Evolutionary conservation across 192 early-diverging fungal genomes (phyloP), one percentile per base, ranked within the genome.

Genomic region (Coemansia sp.): DNA sequence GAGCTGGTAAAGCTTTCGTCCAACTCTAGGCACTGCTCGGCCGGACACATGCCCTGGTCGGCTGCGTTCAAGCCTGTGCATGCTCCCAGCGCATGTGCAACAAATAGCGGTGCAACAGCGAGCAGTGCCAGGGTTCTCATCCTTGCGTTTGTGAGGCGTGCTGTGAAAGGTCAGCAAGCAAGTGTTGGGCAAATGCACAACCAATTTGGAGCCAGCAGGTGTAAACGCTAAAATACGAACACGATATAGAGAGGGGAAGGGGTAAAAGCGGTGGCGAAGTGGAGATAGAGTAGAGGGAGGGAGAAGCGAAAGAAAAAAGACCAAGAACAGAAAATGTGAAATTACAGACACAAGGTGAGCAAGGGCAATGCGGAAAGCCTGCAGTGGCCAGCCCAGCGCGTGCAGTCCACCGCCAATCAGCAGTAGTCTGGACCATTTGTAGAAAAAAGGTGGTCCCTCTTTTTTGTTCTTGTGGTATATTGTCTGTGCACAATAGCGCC

Each of bases 51-150:
- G 18, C 76, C 76, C 9, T 37, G 53, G 51, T 79, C 76, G 23
- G 67, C 71, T 8, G 68, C 56, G 37, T 62, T 79, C 76, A 79
- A 69, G 22, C 76, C 76, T 23, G 76, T 67, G 54, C 76, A 79
- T 79, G 76, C 76, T 64, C 67, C 76, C 69, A 70, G 76, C 64
- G 68, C 76, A 73, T 74, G 71, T 13, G 64, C 57, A 54, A 65
- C 48, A 61, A 73, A 48, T 48, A 66, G 61, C 19, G 76, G 35
- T 8, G 64, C 61, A 4, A 51, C 45, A n/a, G 61, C 61, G 35
- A 74, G 32, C n/a, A 70, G 64, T 35, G 60, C 54, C 9, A 32
- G 23, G 18, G 38, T 45, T 38, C 51, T 67, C 76, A 79, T 79
- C 57, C 27, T 62, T 62, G 35, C 19, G 62, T 45, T 24, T 18